These are phyloP conservation scores for Fusarium tricinctum DNA, from an alignment of 2,329 filamentous ascomycete genomes.

Conservation along the genomic window DNA sequence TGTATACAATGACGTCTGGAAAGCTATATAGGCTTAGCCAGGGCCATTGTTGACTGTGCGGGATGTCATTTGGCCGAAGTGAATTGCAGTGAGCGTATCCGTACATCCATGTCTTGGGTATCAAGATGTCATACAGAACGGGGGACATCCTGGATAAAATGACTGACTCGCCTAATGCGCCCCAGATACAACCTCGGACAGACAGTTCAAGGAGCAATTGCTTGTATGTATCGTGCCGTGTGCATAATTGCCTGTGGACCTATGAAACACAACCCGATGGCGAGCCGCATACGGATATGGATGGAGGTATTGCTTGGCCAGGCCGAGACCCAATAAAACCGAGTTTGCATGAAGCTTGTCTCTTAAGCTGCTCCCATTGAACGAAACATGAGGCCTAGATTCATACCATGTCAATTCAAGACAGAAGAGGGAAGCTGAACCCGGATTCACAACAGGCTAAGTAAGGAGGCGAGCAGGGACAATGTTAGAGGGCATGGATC, in stretches of 20 bases:
- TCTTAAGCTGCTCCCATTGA: conserved; percentile 19
- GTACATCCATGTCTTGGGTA: background rate
- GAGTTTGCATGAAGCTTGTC: conserved; percentile 18
- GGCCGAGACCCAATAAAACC: conserved; percentile 33
- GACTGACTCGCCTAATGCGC: conserved; percentile 8
- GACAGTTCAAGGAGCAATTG: conserved; percentile 2
- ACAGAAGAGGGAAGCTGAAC: conserved; percentile 17
- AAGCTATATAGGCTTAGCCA: conserved; percentile 31
- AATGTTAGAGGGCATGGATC: background rate
- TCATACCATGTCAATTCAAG: conserved; percentile 3
- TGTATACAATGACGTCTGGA: conserved; percentile 46
- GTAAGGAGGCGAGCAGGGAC: conserved; percentile 5
- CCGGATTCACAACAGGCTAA: conserved; percentile 4
- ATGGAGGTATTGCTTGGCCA: conserved; percentile 27
- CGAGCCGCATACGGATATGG: conserved; percentile 39
- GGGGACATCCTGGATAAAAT: conserved; percentile 10
- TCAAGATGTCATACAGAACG: background rate
- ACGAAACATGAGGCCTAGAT: conserved; percentile 20
- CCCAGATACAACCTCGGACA: conserved; percentile 15
- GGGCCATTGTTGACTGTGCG: conserved; percentile 15
- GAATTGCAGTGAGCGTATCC: conserved; percentile 5
- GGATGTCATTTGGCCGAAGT: background rate
- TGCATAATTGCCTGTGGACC: conserved; percentile 27
- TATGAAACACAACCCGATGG: conserved; percentile 40
- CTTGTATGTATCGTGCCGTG: conserved; percentile 31